Evolutionary conservation across 2,329 filamentous ascomycete genomes (phyloP).

Genomic region (Stenocarpella maydis): DNA sequence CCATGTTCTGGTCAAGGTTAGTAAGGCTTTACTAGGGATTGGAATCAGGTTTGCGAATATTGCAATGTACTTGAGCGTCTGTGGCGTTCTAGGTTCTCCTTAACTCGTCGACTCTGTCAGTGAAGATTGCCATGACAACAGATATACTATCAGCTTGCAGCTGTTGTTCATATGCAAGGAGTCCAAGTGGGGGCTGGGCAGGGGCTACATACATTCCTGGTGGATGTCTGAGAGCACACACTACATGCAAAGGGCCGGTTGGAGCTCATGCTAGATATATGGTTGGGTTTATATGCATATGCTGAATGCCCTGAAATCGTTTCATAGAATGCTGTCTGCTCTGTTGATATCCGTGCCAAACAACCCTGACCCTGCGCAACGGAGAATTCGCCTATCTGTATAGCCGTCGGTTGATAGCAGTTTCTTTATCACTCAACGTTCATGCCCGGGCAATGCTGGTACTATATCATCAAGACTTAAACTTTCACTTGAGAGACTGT

Average conservation of each 20-base stretch:
- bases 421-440: too few relatives aligned
- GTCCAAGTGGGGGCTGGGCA: background rate
- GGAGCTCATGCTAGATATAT: background rate
- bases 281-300: background rate
- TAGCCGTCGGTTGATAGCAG: too few relatives aligned
- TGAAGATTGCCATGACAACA: too few relatives aligned
- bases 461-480: too few relatives aligned
- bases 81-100: slow-evolving; percentile 40
- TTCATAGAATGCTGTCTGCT: too few relatives aligned
- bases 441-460: too few relatives aligned
- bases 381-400: too few relatives aligned
- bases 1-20: slow-evolving; percentile 37
- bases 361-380: too few relatives aligned
- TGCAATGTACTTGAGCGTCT: slow-evolving; percentile 37
- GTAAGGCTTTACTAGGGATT: background rate
- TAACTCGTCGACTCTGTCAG: background rate
- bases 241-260: slow-evolving; percentile 34
- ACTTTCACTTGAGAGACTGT: too few relatives aligned
- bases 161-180: background rate
- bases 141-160: background rate
- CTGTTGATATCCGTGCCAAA: too few relatives aligned
- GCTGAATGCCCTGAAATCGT: background rate
- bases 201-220: slow-evolving; percentile 33
- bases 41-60: background rate
- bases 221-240: slow-evolving; percentile 37